Percentiles rank a stretch among this genome's conserved stretches.
Conservation (phyloP, 148 eudicot species). For the Fagopyrum homotropicum region DNA sequence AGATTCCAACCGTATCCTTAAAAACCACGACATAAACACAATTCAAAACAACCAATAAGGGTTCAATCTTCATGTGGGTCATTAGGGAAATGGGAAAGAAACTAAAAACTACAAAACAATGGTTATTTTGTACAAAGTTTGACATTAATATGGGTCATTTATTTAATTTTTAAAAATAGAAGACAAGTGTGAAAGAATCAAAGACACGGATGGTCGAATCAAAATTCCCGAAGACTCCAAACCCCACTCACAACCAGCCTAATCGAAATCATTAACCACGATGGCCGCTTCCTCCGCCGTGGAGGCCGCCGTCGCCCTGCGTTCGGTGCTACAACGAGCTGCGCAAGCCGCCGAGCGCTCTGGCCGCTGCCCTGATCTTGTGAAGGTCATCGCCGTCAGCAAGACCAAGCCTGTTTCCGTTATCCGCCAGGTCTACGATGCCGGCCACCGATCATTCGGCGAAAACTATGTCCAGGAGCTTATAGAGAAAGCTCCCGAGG, state of each 20-base stretch:
- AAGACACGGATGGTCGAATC: background rate
- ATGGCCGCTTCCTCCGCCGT: constrained; percentile 49
- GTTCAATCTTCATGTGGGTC: too few species aligned
- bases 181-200: background rate
- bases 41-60: too few species aligned
- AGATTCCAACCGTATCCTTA: too few species aligned
- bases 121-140: background rate
- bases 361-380: constrained; percentile 54
- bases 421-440: constrained; percentile 79
- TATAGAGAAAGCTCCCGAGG: constrained; percentile 92
- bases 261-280: background rate
- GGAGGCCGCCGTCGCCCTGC: constrained; percentile 71
- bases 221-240: background rate
- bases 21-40: too few species aligned
- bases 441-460: constrained; percentile 84
- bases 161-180: background rate
- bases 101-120: background rate
- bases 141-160: background rate
- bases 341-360: constrained; percentile 60
- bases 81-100: too few species aligned
- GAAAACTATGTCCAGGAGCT: constrained; percentile 94
- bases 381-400: constrained; percentile 81
- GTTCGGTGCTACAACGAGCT: constrained; percentile 68
- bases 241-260: background rate
- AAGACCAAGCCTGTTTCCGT: constrained; percentile 82